Evolutionary conservation across 1,139 yeast species (phyloP).

Genomic region (Yamadazyma buinensis): DNA sequence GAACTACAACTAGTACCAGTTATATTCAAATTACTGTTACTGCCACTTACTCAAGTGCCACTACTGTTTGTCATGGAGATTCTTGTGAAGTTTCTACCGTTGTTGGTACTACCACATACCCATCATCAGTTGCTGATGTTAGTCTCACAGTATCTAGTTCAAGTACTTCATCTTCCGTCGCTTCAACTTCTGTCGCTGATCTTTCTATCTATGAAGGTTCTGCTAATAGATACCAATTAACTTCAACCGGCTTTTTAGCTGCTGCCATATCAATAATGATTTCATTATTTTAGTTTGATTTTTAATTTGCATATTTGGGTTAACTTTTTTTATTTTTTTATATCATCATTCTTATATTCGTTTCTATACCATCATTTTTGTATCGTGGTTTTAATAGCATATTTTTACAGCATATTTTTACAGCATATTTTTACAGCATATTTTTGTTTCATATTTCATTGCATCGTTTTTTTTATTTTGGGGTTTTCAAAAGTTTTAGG

Average conservation of each 20-base stretch:
- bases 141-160: neutral
- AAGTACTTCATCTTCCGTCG: conserved; percentile 3
- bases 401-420: too few relatives aligned
- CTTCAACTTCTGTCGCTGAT: conserved; percentile 5
- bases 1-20: conserved; percentile 5
- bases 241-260: conserved; percentile 7
- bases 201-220: conserved; percentile 10
- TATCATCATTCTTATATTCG: too few relatives aligned
- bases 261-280: conserved; percentile 4
- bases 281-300: conserved; percentile 9
- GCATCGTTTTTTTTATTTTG: too few relatives aligned
- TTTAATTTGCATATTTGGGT: too few relatives aligned
- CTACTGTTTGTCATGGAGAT: conserved; percentile 8
- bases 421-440: too few relatives aligned
- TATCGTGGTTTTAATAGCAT: too few relatives aligned
- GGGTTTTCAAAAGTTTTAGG: too few relatives aligned
- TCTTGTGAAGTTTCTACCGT: conserved; percentile 7
- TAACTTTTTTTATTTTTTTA: too few relatives aligned
- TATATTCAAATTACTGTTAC: conserved; percentile 8
- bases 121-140: conserved; percentile 4
- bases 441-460: too few relatives aligned
- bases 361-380: too few relatives aligned
- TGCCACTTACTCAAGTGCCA: conserved; percentile 7
- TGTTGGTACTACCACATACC: conserved; percentile 5
- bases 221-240: conserved; percentile 6